A percentile compares a stretch with the other conserved stretches of the same genome.
phyloP scores from a whole-genome alignment of 2,329 filamentous ascomycete species.

The Fusarium succisae region DNA sequence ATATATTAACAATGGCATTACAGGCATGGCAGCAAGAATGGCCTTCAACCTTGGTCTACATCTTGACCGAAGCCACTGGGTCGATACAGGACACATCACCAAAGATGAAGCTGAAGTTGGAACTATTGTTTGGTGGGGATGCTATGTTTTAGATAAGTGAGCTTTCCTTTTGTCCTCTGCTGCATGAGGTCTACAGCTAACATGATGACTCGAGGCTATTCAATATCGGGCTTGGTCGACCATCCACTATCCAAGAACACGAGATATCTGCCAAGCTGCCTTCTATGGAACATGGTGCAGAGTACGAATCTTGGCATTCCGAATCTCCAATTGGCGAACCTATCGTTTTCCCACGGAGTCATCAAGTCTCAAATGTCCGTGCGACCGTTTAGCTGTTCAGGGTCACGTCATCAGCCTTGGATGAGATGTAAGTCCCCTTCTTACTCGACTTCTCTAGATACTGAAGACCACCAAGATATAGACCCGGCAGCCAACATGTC shows the following conservation, averaged over 20 bases:
- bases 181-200: rapidly evolving
- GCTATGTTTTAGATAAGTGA: not conserved
- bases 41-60: not conserved
- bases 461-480: not conserved
- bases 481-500: not conserved
- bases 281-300: not conserved
- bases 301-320: not conserved
- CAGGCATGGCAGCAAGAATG: not conserved
- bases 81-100: not conserved
- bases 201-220: not conserved
- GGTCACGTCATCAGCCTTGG: not conserved
- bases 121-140: not conserved
- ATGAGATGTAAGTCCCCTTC: not conserved
- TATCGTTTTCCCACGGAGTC: not conserved
- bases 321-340: not conserved
- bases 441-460: no score
- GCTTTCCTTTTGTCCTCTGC: rapidly evolving
- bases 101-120: not conserved
- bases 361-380: not conserved
- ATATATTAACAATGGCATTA: no score
- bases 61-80: not conserved
- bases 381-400: not conserved
- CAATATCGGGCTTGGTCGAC: not conserved
- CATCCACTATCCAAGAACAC: not conserved
- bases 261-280: not conserved